Conservation (phyloP, 2,329 filamentous ascomycete genomes). For the Penicillium hesseltinei region DNA sequence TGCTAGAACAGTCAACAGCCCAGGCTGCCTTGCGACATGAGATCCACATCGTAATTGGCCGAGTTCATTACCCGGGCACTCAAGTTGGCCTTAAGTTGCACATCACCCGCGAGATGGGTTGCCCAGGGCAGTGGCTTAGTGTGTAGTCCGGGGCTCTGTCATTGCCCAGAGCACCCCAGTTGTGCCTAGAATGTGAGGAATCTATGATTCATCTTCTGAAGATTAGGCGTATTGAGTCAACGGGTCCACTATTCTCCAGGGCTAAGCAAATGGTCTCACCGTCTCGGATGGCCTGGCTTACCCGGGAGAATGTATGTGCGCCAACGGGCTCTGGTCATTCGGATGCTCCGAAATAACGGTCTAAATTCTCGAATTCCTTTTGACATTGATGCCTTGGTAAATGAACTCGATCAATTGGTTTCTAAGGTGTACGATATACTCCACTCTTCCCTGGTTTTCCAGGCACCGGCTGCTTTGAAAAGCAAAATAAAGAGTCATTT, state of each 20-base stretch:
- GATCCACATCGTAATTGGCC: constrained; percentile 12
- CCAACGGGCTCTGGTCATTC: neutral
- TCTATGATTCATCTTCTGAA: constrained; percentile 11
- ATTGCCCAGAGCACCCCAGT: constrained; percentile 9
- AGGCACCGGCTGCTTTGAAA: constrained; percentile 17
- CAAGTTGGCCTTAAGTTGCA: constrained; percentile 2
- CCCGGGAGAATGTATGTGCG: constrained; percentile 10
- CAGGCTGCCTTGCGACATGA: constrained; percentile 15
- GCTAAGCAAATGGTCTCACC: constrained; percentile 18
- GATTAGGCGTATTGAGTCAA: constrained; percentile 16
- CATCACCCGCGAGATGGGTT: constrained; percentile 14
- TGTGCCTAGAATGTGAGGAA: constrained; percentile 10
- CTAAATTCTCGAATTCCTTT: neutral
- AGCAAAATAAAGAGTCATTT: constrained; percentile 14
- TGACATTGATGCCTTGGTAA: constrained; percentile 8
- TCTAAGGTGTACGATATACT: constrained; percentile 1
- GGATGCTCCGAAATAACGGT: constrained; percentile 19
- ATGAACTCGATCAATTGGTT: constrained; percentile 9
- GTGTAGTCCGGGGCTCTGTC: constrained; percentile 7
- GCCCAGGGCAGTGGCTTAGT: constrained; percentile 15
- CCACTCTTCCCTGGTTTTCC: constrained; percentile 2
- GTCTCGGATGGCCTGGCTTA: constrained; percentile 4
- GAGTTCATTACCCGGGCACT: constrained; percentile 8
- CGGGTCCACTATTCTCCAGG: constrained; percentile 7
- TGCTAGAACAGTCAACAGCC: constrained; percentile 12